These are phyloP conservation scores for Epichloe uncinata DNA, from an alignment of 2,329 filamentous ascomycete species.

Conservation along the genomic window DNA sequence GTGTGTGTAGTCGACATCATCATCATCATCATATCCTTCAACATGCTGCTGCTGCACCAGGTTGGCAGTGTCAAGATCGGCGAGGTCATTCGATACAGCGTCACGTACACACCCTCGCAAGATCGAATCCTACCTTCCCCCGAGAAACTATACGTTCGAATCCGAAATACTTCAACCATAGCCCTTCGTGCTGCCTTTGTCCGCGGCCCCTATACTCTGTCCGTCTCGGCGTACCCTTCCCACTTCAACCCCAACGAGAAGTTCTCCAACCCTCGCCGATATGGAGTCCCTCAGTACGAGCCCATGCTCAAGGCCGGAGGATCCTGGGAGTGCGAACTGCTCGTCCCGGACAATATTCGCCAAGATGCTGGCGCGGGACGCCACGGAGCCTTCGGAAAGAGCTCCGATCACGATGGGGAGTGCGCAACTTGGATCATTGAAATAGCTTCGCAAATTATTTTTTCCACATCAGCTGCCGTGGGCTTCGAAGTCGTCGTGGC, in stretches of 20 bases:
- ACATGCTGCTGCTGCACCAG: conserved; percentile 86
- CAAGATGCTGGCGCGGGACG: conserved; percentile 42
- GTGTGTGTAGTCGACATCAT: background rate
- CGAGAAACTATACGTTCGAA: conserved; percentile 64
- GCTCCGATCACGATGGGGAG: conserved; percentile 31
- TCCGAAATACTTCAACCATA: conserved; percentile 85
- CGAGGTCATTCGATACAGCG: conserved; percentile 80
- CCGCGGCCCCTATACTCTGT: conserved; percentile 87
- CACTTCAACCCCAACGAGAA: conserved; percentile 74
- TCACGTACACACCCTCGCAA: conserved; percentile 80
- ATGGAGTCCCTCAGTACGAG: conserved; percentile 82
- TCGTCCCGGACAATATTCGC: conserved; percentile 66
- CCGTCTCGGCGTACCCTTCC: conserved; percentile 72
- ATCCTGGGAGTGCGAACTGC: conserved; percentile 66
- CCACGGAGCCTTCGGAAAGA: conserved; percentile 32
- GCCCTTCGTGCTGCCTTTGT: conserved; percentile 90
- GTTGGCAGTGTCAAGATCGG: conserved; percentile 85
- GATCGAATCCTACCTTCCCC: conserved; percentile 88
- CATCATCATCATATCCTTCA: background rate
- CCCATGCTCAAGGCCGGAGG: conserved; percentile 93
- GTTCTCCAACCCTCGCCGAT: conserved; percentile 52
- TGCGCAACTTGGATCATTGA: conserved; percentile 81
- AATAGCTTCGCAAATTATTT: conserved; percentile 83
- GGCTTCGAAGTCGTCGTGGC: conserved; percentile 79
- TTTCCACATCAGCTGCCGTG: conserved; percentile 78